Evolutionary conservation across 1,284 basidiomycete species (phyloP).

Genomic region (Coniferiporia weirii): DNA sequence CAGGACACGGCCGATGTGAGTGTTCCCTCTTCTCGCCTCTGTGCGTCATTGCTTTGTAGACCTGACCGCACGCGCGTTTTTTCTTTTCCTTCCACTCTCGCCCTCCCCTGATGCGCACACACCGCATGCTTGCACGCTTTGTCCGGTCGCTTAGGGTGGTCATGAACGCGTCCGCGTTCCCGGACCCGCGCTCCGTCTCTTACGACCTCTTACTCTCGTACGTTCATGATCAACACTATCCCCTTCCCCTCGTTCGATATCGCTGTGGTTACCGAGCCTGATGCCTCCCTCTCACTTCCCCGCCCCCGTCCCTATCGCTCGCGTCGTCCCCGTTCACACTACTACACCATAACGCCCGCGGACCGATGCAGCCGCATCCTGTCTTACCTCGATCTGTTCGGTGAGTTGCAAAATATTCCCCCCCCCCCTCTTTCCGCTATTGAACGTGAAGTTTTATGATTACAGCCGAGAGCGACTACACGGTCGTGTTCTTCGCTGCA

Average conservation of each 20-base stretch:
- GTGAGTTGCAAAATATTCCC: constrained; percentile 34
- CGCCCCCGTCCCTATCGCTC: not conserved
- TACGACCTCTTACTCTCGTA: constrained; percentile 76
- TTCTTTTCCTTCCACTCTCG: no score
- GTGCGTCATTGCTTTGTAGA: not conserved
- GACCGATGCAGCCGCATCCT: constrained; percentile 53
- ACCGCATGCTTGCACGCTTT: not conserved
- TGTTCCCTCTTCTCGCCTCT: constrained; percentile 15
- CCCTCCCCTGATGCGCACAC: not conserved
- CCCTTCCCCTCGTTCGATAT: constrained; percentile 11
- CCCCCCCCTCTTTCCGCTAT: not conserved
- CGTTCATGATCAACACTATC: constrained; percentile 29
- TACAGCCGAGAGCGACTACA: constrained; percentile 83
- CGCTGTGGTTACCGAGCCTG: not conserved
- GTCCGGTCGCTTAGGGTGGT: constrained; percentile 53
- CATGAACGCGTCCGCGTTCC: constrained; percentile 73
- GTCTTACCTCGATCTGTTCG: constrained; percentile 73
- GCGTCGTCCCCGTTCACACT: not conserved
- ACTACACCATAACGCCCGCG: constrained; percentile 2
- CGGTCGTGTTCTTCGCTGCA: constrained; percentile 79
- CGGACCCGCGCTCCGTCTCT: constrained; percentile 69
- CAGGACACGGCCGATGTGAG: constrained; percentile 82
- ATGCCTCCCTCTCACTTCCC: not conserved
- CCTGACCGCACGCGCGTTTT: no score
- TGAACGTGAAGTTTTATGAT: not conserved